Conservation (phyloP, 805 yeast species). For the Starmerella potacharoeniae region DNA sequence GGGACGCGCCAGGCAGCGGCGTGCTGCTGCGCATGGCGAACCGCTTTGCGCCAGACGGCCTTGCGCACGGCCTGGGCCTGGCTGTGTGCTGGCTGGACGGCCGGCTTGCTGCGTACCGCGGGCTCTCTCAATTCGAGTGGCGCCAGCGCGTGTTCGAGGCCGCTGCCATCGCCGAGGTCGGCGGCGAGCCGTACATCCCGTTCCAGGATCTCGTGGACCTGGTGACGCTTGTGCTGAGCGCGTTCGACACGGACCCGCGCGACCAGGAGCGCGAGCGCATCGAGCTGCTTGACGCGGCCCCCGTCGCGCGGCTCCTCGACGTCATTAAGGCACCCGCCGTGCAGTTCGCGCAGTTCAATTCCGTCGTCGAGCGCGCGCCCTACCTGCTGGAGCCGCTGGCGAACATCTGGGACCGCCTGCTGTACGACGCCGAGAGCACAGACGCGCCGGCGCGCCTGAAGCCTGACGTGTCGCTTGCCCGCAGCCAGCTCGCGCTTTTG, state of each 20-base stretch:
- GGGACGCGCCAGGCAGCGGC: conserved; percentile 5
- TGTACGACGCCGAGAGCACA: conserved; percentile 26
- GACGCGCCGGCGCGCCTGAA: conserved; percentile 4
- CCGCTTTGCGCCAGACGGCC: conserved; percentile 1
- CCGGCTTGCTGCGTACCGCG: conserved; percentile 7
- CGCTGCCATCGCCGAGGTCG: conserved; percentile 9
- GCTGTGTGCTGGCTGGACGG: conserved; percentile 18
- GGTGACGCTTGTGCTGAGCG: conserved; percentile 14
- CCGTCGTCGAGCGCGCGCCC: conserved; percentile 14
- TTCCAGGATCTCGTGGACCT: conserved; percentile 17
- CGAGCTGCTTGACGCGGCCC: background rate
- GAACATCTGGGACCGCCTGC: conserved; percentile 35
- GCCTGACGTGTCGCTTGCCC: conserved; percentile 26
- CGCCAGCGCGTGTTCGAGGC: conserved; percentile 15
- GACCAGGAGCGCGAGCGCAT: background rate
- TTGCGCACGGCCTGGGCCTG: background rate
- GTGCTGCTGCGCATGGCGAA: conserved; percentile 17
- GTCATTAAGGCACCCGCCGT: conserved; percentile 18
- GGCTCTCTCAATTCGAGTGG: conserved; percentile 3
- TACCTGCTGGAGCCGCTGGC: conserved; percentile 33
- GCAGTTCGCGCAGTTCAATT: conserved; percentile 6
- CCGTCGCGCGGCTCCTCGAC: conserved; percentile 9
- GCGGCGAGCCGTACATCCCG: conserved; percentile 14
- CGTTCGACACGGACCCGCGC: conserved; percentile 17
- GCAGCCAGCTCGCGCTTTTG: conserved; percentile 34